phyloP scores from a whole-genome alignment of 106 monocot genomes.

The Allium sativum region DNA sequence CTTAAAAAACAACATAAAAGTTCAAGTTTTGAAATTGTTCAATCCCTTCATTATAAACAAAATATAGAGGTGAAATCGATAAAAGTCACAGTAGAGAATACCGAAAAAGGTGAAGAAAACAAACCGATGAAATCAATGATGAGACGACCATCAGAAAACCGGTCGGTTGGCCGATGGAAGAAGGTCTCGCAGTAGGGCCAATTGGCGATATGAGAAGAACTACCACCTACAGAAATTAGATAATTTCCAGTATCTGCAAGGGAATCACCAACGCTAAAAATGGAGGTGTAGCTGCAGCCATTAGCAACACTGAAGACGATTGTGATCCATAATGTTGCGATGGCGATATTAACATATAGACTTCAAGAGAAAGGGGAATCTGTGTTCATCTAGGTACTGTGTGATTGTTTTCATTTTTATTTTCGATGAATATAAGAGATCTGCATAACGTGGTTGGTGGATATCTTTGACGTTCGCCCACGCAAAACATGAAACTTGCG shows the following conservation, averaged over 20 bases:
- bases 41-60: no score
- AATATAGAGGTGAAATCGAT: no score
- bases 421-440: no score
- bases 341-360: neutral
- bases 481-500: no score
- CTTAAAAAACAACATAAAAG: no score
- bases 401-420: neutral
- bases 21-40: no score
- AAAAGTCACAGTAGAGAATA: neutral
- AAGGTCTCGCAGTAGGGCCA: conserved; percentile 37
- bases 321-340: neutral
- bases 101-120: conserved; percentile 16
- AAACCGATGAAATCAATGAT: conserved; percentile 13
- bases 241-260: conserved; percentile 49
- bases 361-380: neutral
- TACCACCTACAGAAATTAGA: neutral
- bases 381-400: neutral
- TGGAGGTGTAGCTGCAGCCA: conserved; percentile 21
- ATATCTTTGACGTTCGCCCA: no score
- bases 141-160: conserved; percentile 9
- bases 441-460: no score
- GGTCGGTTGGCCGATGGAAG: conserved; percentile 20
- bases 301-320: neutral
- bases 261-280: conserved; percentile 52
- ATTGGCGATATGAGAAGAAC: neutral